These are phyloP conservation scores for Amorphotheca resinae DNA, from an alignment of 495 filamentous ascomycete genomes.

Conservation along the genomic window DNA sequence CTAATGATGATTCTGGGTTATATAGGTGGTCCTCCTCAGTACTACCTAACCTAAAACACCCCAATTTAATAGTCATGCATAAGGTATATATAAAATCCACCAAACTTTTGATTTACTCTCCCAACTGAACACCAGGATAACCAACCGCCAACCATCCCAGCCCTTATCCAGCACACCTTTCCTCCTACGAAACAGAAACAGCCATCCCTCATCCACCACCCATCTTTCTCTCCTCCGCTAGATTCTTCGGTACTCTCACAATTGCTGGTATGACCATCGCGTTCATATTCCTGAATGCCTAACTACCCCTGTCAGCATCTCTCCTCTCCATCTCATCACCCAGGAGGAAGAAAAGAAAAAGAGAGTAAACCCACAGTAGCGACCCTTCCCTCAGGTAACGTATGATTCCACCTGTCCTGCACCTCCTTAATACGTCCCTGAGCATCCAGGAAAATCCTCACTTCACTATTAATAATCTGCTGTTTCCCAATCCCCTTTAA, in stretches of 20 bases:
- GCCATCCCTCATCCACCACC: too few relatives aligned
- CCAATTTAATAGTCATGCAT: too few relatives aligned
- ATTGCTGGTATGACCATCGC: constrained; percentile 40
- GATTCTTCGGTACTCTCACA: constrained; percentile 44
- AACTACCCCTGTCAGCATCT: constrained; percentile 22
- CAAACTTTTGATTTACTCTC: too few relatives aligned
- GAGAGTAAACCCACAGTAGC: constrained; percentile 32
- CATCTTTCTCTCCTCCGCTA: constrained; percentile 35
- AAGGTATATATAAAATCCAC: too few relatives aligned
- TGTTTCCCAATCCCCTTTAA: constrained; percentile 39
- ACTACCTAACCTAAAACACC: too few relatives aligned
- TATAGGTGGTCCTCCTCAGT: too few relatives aligned
- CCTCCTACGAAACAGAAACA: too few relatives aligned
- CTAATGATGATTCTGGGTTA: too few relatives aligned
- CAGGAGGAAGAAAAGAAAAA: constrained; percentile 3
- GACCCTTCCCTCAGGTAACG: constrained; percentile 35
- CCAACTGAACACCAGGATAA: too few relatives aligned
- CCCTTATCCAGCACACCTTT: too few relatives aligned
- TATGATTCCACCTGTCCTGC: constrained; percentile 45
- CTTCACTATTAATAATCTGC: constrained; percentile 35
- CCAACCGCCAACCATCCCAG: too few relatives aligned
- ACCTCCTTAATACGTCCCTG: constrained; percentile 31
- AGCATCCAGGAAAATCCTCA: constrained; percentile 31
- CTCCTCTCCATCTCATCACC: constrained; percentile 16
- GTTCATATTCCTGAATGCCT: constrained; percentile 46